Evolutionary conservation across 192 early-diverging fungal species (phyloP), one percentile per base, ranked within the genome.

Genomic region (Oehlia diaphana): DNA sequence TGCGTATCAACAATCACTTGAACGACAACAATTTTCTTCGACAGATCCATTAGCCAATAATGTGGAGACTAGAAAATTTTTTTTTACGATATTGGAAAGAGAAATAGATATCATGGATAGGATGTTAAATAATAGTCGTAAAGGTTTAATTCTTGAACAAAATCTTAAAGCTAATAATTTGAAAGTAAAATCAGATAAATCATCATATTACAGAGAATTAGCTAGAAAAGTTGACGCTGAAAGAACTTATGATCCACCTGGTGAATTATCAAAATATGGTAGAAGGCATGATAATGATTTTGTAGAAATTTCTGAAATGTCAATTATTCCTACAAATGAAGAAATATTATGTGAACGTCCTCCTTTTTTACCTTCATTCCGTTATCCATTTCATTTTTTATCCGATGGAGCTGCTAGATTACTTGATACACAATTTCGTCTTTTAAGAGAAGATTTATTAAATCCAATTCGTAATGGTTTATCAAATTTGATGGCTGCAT

Each of bases 371-470:
- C 91, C 91, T 2, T 84, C 83, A 37, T 80, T 16, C 73, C 76
- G 37, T 9, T 79, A 81, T 42, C 65, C 83, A 1, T 85, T 82
- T 5, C 88, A 90, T 79, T 89, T 86, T 76, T 64, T 90, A 1
- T 74, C 81, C 5, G 50, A 50, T 47, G 91, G 90, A 0, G 80
- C 83, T 58, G 83, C 80, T 9, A 84, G 87, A 9, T 83, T 88
- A 37, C 26, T 91, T 13, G 90, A 92, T 78, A 86, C 80, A 21
- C 88, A 91, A 68, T 92, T 91, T 72, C 88, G 90, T 1, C 79
- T 92, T 4, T 82, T 90, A 23, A 77, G 91, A 10, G 90, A 92
- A 67, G 91, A 92, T 39, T 80, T 90, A 77, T 69, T 91, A 49
- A 76, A 81, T n/a, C 63, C 88, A 37, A 23, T 91, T 0, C 80